phyloP scores from a whole-genome alignment of 208 protist genomes.

The Wallacemonas rigidus region DNA sequence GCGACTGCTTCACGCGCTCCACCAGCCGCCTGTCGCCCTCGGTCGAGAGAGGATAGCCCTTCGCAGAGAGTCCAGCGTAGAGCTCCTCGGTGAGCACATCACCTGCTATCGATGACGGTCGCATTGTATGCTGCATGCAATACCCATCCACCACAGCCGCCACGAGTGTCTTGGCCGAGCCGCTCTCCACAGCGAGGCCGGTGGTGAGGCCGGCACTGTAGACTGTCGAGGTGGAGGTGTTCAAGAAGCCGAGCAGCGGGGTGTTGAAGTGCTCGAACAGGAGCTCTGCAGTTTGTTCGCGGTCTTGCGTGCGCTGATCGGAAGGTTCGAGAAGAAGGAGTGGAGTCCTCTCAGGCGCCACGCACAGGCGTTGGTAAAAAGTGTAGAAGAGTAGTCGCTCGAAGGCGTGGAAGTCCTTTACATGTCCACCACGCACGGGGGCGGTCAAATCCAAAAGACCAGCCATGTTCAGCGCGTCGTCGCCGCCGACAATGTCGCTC shows the following conservation, averaged over 20 bases:
- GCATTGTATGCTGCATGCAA: constrained; percentile 65
- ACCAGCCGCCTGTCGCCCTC: constrained; percentile 54
- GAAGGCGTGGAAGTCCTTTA: constrained; percentile 75
- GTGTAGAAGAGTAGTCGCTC: constrained; percentile 88
- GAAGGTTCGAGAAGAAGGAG: constrained; percentile 98
- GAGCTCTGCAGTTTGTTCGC: constrained; percentile 92
- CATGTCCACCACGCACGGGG: constrained; percentile 66
- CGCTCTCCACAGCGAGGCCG: constrained; percentile 98
- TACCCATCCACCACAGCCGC: constrained; percentile 98
- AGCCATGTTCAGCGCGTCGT: constrained; percentile 57
- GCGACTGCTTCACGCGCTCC: constrained; percentile 79
- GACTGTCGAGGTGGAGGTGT: constrained; percentile 94
- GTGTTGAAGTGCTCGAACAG: constrained; percentile 98
- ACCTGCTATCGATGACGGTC: constrained; percentile 68
- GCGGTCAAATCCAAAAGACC: constrained; percentile 54
- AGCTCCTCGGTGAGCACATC: constrained; percentile 82
- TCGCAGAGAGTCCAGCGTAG: constrained; percentile 41
- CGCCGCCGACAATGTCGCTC: constrained; percentile 64
- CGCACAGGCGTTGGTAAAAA: constrained; percentile 62
- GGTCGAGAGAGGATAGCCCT: constrained; percentile 93
- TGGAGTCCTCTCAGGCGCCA: constrained; percentile 56
- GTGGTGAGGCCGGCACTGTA: constrained; percentile 97
- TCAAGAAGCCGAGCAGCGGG: constrained; percentile 91
- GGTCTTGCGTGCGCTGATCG: constrained; percentile 92
- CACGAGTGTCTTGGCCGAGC: constrained; percentile 98